These are phyloP conservation scores for Clarireedia sp. DNA, from an alignment of 2,329 filamentous ascomycete genomes.

Conservation along the genomic window DNA sequence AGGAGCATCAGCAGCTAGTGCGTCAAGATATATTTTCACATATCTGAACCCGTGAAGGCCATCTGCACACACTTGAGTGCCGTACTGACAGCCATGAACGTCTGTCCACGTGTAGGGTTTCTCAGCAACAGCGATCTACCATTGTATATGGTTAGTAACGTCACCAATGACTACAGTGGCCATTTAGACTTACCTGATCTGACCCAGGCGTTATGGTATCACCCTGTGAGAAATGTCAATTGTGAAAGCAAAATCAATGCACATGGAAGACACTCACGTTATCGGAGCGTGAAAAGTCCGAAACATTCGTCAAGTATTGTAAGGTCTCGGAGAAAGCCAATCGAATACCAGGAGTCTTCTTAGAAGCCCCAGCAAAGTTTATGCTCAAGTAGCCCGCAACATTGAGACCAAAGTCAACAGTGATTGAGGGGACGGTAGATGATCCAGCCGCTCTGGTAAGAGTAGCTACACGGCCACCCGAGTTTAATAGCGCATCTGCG, in stretches of 20 bases:
- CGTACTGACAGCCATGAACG: conserved; percentile 36
- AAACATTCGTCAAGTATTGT: conserved; percentile 36
- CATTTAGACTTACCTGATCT: conserved; percentile 35
- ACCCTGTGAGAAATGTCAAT: conserved; percentile 19
- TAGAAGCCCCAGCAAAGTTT: conserved; percentile 32
- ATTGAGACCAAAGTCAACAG: conserved; percentile 44
- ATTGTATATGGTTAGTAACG: conserved; percentile 7
- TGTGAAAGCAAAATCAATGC: not conserved
- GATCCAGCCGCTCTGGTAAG: conserved; percentile 23
- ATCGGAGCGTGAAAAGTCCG: conserved; percentile 43
- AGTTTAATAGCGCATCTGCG: conserved; percentile 29
- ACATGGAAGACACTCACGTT: conserved; percentile 28
- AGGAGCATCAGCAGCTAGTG: conserved; percentile 36
- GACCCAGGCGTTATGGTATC: conserved; percentile 38
- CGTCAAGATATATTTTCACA: conserved; percentile 40
- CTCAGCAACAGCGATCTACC: conserved; percentile 37
- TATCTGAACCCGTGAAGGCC: conserved; percentile 48
- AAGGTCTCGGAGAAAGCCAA: conserved; percentile 43
- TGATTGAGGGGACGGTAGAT: conserved; percentile 30
- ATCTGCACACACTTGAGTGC: conserved; percentile 40
- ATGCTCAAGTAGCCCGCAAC: conserved; percentile 38
- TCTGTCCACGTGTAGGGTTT: conserved; percentile 39
- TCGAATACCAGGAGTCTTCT: conserved; percentile 32
- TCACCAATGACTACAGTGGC: not conserved
- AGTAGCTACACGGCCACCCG: conserved; percentile 26